Conservation (phyloP, 257 asterid genomes). For the Coffea eugenioides region DNA sequence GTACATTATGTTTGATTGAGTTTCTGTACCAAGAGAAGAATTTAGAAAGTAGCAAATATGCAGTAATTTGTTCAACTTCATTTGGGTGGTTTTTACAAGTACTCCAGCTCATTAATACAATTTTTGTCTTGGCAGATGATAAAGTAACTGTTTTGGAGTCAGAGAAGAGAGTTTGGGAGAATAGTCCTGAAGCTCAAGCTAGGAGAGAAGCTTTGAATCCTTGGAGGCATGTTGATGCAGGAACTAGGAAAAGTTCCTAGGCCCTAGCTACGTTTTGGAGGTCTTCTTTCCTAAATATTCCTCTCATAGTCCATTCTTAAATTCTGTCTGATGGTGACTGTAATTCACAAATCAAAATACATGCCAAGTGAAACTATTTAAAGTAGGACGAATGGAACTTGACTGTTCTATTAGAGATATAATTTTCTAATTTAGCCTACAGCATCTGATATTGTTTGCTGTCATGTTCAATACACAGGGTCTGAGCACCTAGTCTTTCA, state of each 20-base stretch:
- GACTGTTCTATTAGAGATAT: background rate
- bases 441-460: background rate
- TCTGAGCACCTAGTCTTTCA: background rate
- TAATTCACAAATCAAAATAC: background rate
- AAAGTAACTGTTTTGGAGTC: slow-evolving; percentile 83
- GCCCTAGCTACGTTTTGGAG: slow-evolving; percentile 4
- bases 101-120: background rate
- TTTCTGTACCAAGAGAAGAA: background rate
- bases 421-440: background rate
- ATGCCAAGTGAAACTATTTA: background rate
- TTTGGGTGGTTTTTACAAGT: background rate
- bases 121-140: slow-evolving; percentile 55
- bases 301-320: background rate
- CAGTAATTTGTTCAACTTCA: background rate
- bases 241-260: slow-evolving; percentile 44
- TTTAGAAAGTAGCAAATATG: background rate
- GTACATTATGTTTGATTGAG: background rate
- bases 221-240: slow-evolving; percentile 56
- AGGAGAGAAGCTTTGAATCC: slow-evolving; percentile 91
- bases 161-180: slow-evolving; percentile 86
- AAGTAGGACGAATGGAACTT: background rate
- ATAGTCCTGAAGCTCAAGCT: slow-evolving; percentile 79
- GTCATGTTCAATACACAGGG: background rate
- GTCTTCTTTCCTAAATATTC: background rate
- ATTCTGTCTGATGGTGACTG: background rate